Evolutionary conservation across 192 early-diverging fungal genomes (phyloP).

Genomic region (Dispira simplex): DNA sequence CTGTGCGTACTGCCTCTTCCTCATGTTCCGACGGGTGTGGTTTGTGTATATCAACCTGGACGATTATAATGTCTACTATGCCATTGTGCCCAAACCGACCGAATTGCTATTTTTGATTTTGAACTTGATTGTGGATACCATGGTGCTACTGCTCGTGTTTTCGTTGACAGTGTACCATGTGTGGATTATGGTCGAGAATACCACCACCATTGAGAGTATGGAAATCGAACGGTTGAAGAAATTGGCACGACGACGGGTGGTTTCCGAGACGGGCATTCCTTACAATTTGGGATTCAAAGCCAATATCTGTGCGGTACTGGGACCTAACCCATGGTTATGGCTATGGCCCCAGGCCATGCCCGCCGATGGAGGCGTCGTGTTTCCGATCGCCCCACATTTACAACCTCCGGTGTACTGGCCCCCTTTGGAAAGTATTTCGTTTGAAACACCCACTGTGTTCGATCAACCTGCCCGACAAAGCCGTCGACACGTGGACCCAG

Average conservation of each 20-base stretch:
- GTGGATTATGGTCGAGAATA: constrained; percentile 49
- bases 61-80: constrained; percentile 13
- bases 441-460: constrained; percentile 12
- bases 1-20: constrained; percentile 31
- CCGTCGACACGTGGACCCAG: constrained; percentile 23
- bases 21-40: constrained; percentile 36
- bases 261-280: constrained; percentile 39
- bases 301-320: constrained; percentile 68
- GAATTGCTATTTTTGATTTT: constrained; percentile 61
- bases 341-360: constrained; percentile 42
- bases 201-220: constrained; percentile 73
- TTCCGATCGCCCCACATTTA: constrained; percentile 33
- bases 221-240: constrained; percentile 53
- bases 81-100: constrained; percentile 30
- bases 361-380: constrained; percentile 48
- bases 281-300: constrained; percentile 61
- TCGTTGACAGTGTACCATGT: constrained; percentile 53
- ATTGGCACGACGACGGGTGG: constrained; percentile 36
- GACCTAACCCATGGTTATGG: constrained; percentile 54
- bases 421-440: constrained; percentile 44
- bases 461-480: constrained; percentile 10
- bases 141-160: constrained; percentile 53
- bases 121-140: constrained; percentile 49
- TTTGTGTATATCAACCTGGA: constrained; percentile 21
- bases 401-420: constrained; percentile 44